Base-by-base conservation (phyloP, 2,329 filamentous ascomycete genomes). In the Phaeosphaeria sp. region DNA sequence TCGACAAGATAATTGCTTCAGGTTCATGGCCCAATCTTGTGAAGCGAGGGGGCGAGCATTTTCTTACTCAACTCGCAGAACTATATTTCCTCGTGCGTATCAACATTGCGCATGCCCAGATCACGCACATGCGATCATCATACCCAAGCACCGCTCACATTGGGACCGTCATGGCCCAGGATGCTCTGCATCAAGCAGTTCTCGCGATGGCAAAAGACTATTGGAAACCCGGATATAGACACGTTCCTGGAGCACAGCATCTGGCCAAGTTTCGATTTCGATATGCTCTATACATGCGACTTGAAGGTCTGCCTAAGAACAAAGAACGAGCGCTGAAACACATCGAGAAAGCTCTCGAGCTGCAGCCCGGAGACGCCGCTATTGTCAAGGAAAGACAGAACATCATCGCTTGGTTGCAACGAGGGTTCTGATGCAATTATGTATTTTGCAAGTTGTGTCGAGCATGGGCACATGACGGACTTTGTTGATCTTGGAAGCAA, bases 21-120 rank as follows among this genome's bases (percentile, higher is more conserved):
- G 54, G 20, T 15, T 63, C 62, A 2, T 68, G 64, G 62, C 21
- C 46, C 2, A 40, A 27, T 4, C 33, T 67, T n/a, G 30, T 52
- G 15, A 42, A 36, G 9, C 17, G 43, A 36, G 61, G 63, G 15
- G 56, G 56, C 1, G 22, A 51, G 2, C n/a, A 53, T 0, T 69
- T 71, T 15, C 42, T 65, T 15, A 30, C 50, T 3, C 56, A 55
- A 17, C 42, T 68, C 1, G 66, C 60, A 0, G 48, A 63, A 13
- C 21, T 64, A 2, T 65, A 65, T 24, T 68, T 69, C 20, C 30
- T 60, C 6, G 55, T 66, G 33, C 58, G 53, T 13, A 60, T 68
- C 20, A 68, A 66, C 39, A 55, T 59, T n/a, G 54, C 48, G 7
- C 65, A 64, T 22, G 17, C 62, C 17, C 40, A 58, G 36, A 49